A percentile compares a stretch with the other conserved stretches of the same genome.
Conservation (phyloP, 257 asterid genomes). For the Solanum virginianum region DNA sequence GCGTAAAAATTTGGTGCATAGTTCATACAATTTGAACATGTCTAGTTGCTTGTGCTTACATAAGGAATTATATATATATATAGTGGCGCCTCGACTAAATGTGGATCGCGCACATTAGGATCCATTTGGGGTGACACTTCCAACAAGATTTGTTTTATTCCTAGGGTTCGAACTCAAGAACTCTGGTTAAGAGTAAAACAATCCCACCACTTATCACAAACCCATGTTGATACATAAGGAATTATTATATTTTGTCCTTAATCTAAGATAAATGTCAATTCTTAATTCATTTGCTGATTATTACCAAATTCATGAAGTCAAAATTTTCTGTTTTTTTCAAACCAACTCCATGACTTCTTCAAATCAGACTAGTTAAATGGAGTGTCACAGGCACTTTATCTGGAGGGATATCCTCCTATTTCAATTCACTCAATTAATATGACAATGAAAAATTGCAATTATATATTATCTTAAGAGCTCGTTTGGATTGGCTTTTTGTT, state of each 20-base stretch:
- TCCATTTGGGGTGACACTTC: too few relatives aligned
- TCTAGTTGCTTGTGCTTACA: neutral
- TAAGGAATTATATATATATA: neutral
- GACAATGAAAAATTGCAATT: neutral
- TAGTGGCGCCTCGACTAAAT: too few relatives aligned
- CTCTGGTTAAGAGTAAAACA: too few relatives aligned
- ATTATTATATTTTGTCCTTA: neutral
- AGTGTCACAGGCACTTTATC: neutral
- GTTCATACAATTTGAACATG: neutral
- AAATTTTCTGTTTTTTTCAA: neutral
- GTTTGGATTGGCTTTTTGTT: too few relatives aligned
- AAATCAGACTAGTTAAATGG: neutral
- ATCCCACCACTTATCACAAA: too few relatives aligned
- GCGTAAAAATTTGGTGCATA: neutral
- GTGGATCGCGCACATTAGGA: too few relatives aligned
- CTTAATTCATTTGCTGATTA: neutral
- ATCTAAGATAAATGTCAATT: neutral
- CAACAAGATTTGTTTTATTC: too few relatives aligned
- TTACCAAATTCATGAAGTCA: neutral
- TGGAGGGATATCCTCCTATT: neutral
- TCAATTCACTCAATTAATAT: neutral
- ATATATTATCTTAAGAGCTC: neutral
- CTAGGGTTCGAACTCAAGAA: too few relatives aligned
- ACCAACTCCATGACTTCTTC: neutral
- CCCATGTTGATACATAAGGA: neutral